Conservation (phyloP, 345 rosid genomes). For the Hevea brasiliensis region DNA sequence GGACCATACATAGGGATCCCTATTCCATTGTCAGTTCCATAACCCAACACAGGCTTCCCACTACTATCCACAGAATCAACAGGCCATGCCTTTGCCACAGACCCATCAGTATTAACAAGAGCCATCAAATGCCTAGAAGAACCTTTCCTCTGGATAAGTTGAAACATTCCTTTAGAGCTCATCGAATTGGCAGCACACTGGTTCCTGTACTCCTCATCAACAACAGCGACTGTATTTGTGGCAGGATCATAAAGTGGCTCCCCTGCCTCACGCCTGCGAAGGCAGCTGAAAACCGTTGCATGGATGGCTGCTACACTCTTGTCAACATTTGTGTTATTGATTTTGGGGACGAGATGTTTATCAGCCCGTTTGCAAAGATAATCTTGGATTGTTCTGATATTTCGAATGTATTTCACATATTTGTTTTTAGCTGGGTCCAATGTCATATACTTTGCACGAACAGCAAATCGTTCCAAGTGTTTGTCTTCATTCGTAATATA, state of each 20-base stretch:
- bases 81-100: constrained; percentile 97
- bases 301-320: constrained; percentile 97
- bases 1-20: constrained; percentile 78
- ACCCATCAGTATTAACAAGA: constrained; percentile 87
- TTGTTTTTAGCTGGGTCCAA: constrained; percentile 94
- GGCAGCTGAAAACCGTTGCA: constrained; percentile 91
- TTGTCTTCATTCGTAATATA: constrained; percentile 93
- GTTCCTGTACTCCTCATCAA: constrained; percentile 90
- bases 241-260: constrained; percentile 81
- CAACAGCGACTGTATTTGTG: constrained; percentile 70
- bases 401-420: constrained; percentile 89
- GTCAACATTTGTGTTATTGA: constrained; percentile 96
- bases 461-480: constrained; percentile 97
- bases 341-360: constrained; percentile 94
- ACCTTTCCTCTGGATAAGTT: constrained; percentile 90
- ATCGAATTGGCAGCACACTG: constrained; percentile 89
- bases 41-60: constrained; percentile 43
- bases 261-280: constrained; percentile 85
- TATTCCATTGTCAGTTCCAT: constrained; percentile 48
- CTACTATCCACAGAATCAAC: constrained; percentile 55
- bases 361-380: constrained; percentile 92
- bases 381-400: constrained; percentile 94
- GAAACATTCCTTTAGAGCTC: constrained; percentile 97
- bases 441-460: constrained; percentile 99
- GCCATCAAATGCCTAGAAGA: constrained; percentile 98